phyloP scores from a whole-genome alignment of 148 eudicot genomes.

The Fagopyrum homotropicum region DNA sequence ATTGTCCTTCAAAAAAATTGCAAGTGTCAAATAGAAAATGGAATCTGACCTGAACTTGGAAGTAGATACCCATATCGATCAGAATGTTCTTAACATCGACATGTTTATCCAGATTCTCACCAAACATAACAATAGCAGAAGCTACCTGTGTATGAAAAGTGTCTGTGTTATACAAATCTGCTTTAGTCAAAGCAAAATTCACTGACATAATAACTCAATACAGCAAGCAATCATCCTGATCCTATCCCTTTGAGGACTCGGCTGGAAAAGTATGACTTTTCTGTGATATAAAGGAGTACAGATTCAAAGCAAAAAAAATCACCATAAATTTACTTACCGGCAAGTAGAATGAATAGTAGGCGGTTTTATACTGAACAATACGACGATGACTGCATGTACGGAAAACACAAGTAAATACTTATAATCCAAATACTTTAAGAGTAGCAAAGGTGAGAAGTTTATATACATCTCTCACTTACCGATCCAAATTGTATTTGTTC shows the following conservation, averaged over 20 bases:
- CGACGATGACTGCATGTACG: slow-evolving; percentile 68
- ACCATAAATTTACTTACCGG: slow-evolving; percentile 52
- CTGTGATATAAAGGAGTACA: background rate
- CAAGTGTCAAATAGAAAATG: background rate
- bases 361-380: slow-evolving; percentile 92
- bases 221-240: background rate
- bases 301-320: background rate
- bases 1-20: background rate
- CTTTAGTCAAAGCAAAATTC: background rate
- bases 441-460: background rate
- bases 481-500: slow-evolving; percentile 66
- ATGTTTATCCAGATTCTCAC: slow-evolving; percentile 70
- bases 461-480: slow-evolving; percentile 36
- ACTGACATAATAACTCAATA: background rate
- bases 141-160: slow-evolving; percentile 48
- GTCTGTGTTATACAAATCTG: background rate
- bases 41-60: slow-evolving; percentile 62
- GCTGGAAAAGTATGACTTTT: background rate
- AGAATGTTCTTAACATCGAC: slow-evolving; percentile 43
- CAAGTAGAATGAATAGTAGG: slow-evolving; percentile 89
- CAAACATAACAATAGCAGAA: slow-evolving; percentile 72
- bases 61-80: slow-evolving; percentile 66
- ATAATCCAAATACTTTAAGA: background rate
- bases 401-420: background rate
- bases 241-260: background rate